These are phyloP conservation scores for Chionographis japonica DNA, from an alignment of 106 monocot genomes.

Conservation along the genomic window DNA sequence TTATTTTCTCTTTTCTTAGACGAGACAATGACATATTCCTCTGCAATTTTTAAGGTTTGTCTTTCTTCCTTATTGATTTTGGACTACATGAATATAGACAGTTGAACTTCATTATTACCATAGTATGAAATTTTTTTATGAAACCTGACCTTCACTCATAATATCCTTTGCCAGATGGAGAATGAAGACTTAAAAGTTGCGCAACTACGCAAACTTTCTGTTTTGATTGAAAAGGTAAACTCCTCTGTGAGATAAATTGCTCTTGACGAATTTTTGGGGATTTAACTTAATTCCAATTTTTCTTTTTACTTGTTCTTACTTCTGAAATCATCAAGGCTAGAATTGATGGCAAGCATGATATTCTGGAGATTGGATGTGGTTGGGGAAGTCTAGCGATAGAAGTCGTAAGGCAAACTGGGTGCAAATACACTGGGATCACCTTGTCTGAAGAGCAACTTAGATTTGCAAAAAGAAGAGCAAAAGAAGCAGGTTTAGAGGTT, in stretches of 20 bases:
- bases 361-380: slow-evolving; percentile 95
- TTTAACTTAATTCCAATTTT: not conserved
- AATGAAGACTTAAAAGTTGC: slow-evolving; percentile 82
- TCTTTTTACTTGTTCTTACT: not conserved
- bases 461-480: slow-evolving; percentile 51
- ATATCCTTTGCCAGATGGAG: slow-evolving; percentile 34
- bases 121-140: not conserved
- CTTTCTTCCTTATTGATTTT: not conserved
- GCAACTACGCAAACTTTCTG: slow-evolving; percentile 73
- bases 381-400: slow-evolving; percentile 93
- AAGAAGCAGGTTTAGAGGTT: slow-evolving; percentile 90
- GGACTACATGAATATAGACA: not conserved
- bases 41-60: slow-evolving; percentile 81
- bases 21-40: slow-evolving; percentile 96
- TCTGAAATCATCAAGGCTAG: slow-evolving; percentile 49
- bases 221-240: slow-evolving; percentile 79
- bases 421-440: slow-evolving; percentile 93
- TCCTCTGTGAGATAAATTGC: not conserved
- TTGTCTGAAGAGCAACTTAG: slow-evolving; percentile 85
- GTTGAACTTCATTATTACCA: not conserved
- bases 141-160: not conserved
- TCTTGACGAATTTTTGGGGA: not conserved
- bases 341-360: slow-evolving; percentile 64
- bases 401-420: slow-evolving; percentile 71
- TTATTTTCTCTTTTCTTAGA: slow-evolving; percentile 94